Evolutionary conservation across 352 stramenopile genomes (phyloP), one percentile per base, ranked within the genome.

Genomic region (Globisporangium nunn): DNA sequence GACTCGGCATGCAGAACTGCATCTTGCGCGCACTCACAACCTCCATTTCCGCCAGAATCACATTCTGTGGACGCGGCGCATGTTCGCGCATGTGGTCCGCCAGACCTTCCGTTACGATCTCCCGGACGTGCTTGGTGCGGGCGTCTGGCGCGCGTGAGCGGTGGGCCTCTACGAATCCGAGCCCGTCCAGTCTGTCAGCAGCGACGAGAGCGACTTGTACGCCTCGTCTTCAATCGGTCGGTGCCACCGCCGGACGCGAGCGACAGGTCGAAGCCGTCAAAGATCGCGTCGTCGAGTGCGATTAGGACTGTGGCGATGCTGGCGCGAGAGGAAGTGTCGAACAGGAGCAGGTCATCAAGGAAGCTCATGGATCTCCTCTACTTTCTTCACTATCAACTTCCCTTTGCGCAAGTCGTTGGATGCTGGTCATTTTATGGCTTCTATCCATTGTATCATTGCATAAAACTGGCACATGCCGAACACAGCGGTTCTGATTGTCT

Each of bases 221-320:
- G 52, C 47, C 18, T 57, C 52, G 17, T 44, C 37, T 8, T 43
- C 48, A 12, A 28, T 23, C 23, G 23, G 2, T 15, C 11, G 28
- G 47, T 18, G 28, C 11, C 23, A 23, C 23, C 23, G 23, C 23
- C 30, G 0, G 45, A 6, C 2, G n/a, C 30, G 17, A 29, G 6
- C 28, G 35, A 18, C 10, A 59, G 12, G 15, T 59, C 44, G 33
- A 52, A 45, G 54, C 23, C 28, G 33, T 59, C 54, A 12, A 59
- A 39, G 33, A 59, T 47, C 45, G 54, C 31, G 23, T 47, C 54
- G 23, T 59, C 45, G 28, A 59, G 44, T 15, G 29, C 17, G 31
- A 43, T 39, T 33, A 28, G 7, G 8, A 6, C 31, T 6, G 31
- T 5, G 31, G 31, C 31, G 6, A 6, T 8, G 8, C 31, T 37